Conservation (phyloP, 192 early-diverging fungal species). For the Entrophospora sp. region DNA sequence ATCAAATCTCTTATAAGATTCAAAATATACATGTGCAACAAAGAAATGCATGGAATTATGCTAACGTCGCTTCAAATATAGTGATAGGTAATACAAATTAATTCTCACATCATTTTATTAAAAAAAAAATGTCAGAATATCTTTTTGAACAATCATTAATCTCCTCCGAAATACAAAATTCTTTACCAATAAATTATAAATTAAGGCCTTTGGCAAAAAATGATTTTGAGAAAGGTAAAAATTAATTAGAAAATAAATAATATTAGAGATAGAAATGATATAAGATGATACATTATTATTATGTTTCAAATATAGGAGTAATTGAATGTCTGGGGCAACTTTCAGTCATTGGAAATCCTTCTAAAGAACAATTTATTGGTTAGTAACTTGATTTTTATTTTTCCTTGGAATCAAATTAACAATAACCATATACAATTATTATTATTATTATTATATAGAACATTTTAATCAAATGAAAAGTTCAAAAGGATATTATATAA, state of each 20-base stretch:
- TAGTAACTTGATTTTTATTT: not conserved
- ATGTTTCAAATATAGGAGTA: slow-evolving; percentile 27
- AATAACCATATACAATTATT: not conserved
- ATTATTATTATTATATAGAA: slow-evolving; percentile 32
- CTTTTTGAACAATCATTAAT: slow-evolving; percentile 46
- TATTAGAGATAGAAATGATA: not conserved
- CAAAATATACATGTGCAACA: too few relatives aligned
- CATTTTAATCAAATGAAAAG: slow-evolving; percentile 69
- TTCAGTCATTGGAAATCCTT: slow-evolving; percentile 67
- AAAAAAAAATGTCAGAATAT: slow-evolving; percentile 12
- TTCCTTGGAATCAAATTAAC: not conserved
- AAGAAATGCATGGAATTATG: too few relatives aligned
- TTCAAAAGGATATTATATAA: slow-evolving; percentile 58
- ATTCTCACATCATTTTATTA: too few relatives aligned
- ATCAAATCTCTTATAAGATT: too few relatives aligned
- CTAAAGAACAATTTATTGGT: slow-evolving; percentile 63
- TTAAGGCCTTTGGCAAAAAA: slow-evolving; percentile 66
- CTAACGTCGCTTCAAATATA: too few relatives aligned
- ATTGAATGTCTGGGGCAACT: slow-evolving; percentile 64
- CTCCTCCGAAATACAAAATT: slow-evolving; percentile 48
- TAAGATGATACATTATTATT: not conserved
- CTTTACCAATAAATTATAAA: slow-evolving; percentile 57
- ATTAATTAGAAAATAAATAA: not conserved
- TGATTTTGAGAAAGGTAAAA: slow-evolving; percentile 75
- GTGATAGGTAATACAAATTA: too few relatives aligned